phyloP scores from a whole-genome alignment of 2,329 filamentous ascomycete species.

The Ceratocystis alfenasii region DNA sequence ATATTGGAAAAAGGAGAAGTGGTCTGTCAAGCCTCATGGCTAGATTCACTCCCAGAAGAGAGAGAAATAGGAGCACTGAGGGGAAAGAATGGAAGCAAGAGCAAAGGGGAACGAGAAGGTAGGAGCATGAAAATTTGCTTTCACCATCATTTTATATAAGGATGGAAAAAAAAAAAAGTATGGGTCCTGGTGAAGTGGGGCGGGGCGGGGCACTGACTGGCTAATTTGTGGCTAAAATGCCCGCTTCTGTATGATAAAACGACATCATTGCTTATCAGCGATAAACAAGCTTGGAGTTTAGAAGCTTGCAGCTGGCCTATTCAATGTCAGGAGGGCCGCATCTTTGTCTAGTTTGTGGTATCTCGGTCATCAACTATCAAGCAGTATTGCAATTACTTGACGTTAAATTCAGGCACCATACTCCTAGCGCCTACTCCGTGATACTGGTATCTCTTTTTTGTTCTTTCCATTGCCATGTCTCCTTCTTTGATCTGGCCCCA shows the following conservation, averaged over 20 bases:
- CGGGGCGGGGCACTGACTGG: neutral
- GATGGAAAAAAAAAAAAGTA: neutral
- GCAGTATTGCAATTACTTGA: neutral
- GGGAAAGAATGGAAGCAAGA: conserved; percentile 15
- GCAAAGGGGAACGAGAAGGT: conserved; percentile 6
- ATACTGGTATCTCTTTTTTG: neutral
- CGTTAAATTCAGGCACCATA: neutral
- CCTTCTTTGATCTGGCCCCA: conserved; percentile 46
- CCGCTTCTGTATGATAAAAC: neutral
- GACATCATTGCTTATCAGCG: conserved; percentile 12
- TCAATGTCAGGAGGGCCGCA: neutral
- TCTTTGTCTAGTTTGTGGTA: neutral
- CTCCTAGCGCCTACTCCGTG: neutral
- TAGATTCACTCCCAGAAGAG: conserved; percentile 13
- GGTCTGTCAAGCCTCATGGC: conserved; percentile 18
- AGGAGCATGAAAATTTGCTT: conserved; percentile 8
- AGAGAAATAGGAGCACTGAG: conserved; percentile 10
- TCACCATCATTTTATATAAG: neutral
- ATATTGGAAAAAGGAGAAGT: conserved; percentile 19
- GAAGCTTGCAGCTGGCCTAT: conserved; percentile 10
- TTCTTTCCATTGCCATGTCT: conserved; percentile 31
- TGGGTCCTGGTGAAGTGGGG: conserved; percentile 15
- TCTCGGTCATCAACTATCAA: neutral
- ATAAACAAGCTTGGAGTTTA: conserved; percentile 2
- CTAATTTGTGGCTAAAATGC: neutral